Evolutionary conservation across 257 asterid species (phyloP), one percentile per base, ranked within the genome.

Genomic region (Nicotiana sylvestris): DNA sequence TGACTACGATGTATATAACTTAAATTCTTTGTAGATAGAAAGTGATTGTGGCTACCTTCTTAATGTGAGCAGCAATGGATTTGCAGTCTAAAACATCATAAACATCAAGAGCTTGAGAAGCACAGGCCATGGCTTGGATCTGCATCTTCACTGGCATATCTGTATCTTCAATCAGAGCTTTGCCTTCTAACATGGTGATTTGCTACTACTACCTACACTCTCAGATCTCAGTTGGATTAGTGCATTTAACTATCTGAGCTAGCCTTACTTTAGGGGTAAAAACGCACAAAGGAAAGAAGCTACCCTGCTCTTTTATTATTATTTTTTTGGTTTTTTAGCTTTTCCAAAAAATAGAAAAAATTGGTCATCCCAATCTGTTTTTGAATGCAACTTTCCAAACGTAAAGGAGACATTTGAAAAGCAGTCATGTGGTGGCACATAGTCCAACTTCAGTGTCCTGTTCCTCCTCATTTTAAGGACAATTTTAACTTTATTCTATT

Each of bases 61-160:
- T 91, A 55, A 91, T 91, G 85, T 91, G 88, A 81, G 86, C 86
- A 83, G 94, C 92, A 61, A 84, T 82, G 85, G 86, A 86, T 88
- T 76, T 87, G 88, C 91, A 91, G 83, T 95, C 98, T 5, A 87
- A 81, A 62, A 93, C 99, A 91, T 95, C 97, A 82, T 87, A 91
- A 16, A 92, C 88, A 93, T 95, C 99, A 87, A 93, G 81, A 88
- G 99, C 98, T 83, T 92, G 95, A 82, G 96, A 95, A 82, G 98
- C 98, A 84, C 72, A 90, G 30, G 91, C 87, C 97, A 92, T 93
- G 37, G 98, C 99, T 82, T 95, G 97, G 82, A 90, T 86, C 92
- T 93, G 99, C 99, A 95, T 93, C 95, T 90, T 93, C 88, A 87
- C 37, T 68, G 97, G 97, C 98, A 94, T 94, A 57, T 94, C 97